Percentiles rank a stretch among this genome's conserved stretches.
phyloP scores from a whole-genome alignment of 371 early-diverging fungal genomes.

The Nematocida sp. region DNA sequence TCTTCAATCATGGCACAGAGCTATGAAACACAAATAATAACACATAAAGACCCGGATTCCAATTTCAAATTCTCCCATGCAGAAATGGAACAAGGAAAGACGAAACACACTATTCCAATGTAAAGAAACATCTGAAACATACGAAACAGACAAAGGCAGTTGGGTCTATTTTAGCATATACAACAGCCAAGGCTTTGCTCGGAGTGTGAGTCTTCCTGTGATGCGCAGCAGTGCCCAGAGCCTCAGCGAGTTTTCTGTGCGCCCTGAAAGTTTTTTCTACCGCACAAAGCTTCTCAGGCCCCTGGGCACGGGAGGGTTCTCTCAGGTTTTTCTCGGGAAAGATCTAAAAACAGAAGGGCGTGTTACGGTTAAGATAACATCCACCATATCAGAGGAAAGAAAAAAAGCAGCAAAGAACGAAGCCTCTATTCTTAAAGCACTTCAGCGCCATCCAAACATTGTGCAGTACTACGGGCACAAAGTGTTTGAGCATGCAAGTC shows the following conservation, averaged over 20 bases:
- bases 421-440: background rate
- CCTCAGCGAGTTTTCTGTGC: background rate
- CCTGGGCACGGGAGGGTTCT: background rate
- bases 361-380: slow-evolving; percentile 10
- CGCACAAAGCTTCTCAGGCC: background rate
- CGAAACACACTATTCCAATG: no score
- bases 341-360: background rate
- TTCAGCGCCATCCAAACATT: background rate
- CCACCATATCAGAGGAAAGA: background rate
- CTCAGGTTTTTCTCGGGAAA: slow-evolving; percentile 17
- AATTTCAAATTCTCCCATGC: no score
- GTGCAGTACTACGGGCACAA: slow-evolving; percentile 11
- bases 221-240: background rate
- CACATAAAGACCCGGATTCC: no score
- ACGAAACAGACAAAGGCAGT: background rate
- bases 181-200: slow-evolving; percentile 1
- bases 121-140: background rate
- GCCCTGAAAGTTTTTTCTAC: slow-evolving; percentile 4
- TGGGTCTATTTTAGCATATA: slow-evolving; percentile 23
- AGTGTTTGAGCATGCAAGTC: background rate
- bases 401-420: slow-evolving; percentile 7
- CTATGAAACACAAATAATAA: no score
- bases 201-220: slow-evolving; percentile 18
- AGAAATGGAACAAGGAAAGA: no score
- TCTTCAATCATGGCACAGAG: no score